phyloP scores from a whole-genome alignment of 768 basidiomycete species.

The Hebeloma cylindrosporum region DNA sequence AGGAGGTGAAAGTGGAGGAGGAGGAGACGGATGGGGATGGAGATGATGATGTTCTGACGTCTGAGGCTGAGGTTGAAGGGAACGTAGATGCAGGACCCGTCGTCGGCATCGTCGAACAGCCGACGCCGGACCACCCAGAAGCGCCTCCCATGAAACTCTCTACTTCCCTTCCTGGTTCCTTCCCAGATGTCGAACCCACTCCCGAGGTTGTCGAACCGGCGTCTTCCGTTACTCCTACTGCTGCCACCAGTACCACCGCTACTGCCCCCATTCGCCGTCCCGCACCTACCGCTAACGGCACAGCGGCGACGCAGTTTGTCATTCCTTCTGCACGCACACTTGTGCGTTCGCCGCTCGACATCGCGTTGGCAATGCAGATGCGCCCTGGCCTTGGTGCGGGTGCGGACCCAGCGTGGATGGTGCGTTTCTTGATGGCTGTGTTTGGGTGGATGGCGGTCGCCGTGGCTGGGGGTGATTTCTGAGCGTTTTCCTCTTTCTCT shows the following conservation, averaged over 20 bases:
- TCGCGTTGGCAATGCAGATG: slow-evolving; percentile 77
- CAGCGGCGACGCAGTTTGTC: no score
- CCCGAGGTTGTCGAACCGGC: slow-evolving; percentile 12
- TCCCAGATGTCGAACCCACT: slow-evolving; percentile 21
- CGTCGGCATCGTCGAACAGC: background rate
- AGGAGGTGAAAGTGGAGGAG: slow-evolving; percentile 2
- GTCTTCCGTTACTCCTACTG: slow-evolving; percentile 5
- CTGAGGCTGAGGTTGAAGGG: background rate
- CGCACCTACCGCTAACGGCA: slow-evolving; percentile 4
- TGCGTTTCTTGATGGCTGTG: slow-evolving; percentile 75
- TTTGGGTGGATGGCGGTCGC: slow-evolving; percentile 77
- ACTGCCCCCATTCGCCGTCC: slow-evolving; percentile 9
- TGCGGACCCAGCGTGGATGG: slow-evolving; percentile 77
- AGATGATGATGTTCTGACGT: background rate
- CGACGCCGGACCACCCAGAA: background rate
- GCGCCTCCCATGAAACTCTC: slow-evolving; percentile 11
- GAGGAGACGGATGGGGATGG: background rate
- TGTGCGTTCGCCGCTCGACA: slow-evolving; percentile 51
- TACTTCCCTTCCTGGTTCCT: slow-evolving; percentile 29
- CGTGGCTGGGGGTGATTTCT: slow-evolving; percentile 38
- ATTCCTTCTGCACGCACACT: slow-evolving; percentile 22
- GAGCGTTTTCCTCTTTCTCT: background rate
- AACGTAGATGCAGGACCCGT: background rate
- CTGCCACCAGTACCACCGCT: slow-evolving; percentile 9
- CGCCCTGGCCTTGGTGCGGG: slow-evolving; percentile 69